Conservation (phyloP, 2,329 filamentous ascomycete species). For the Penicillium sclerotigenum region DNA sequence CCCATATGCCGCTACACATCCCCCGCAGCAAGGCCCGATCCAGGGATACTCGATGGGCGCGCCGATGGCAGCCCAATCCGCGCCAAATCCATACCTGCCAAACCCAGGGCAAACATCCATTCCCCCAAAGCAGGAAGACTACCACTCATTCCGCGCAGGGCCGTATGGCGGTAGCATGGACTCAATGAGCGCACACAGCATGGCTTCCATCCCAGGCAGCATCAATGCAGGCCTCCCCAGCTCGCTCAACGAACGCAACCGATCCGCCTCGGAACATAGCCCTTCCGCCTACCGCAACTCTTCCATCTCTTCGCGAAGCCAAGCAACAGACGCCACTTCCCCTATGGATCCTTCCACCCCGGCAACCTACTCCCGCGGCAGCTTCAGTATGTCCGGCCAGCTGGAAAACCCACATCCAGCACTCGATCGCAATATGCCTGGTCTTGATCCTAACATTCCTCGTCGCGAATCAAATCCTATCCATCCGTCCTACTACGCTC, state of each 20-base stretch:
- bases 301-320: constrained; percentile 39
- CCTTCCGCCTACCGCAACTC: constrained; percentile 40
- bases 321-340: constrained; percentile 39
- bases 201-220: constrained; percentile 33
- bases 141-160: constrained; percentile 33
- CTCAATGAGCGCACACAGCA: constrained; percentile 30
- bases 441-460: constrained; percentile 33
- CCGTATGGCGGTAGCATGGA: constrained; percentile 38
- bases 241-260: constrained; percentile 36
- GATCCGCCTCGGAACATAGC: constrained; percentile 37
- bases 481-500: constrained; percentile 34
- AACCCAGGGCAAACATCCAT: constrained; percentile 31
- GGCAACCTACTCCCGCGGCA: constrained; percentile 37
- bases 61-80: constrained; percentile 32
- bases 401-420: constrained; percentile 31
- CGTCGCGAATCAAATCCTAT: constrained; percentile 39
- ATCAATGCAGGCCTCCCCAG: constrained; percentile 33
- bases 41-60: constrained; percentile 36
- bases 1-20: constrained; percentile 35
- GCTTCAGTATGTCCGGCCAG: constrained; percentile 36
- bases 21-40: constrained; percentile 34
- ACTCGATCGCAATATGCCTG: constrained; percentile 34
- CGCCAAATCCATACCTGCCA: constrained; percentile 40
- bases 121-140: constrained; percentile 39
- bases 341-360: constrained; percentile 39